Evolutionary conservation across 2,329 filamentous ascomycete genomes (phyloP).

Genomic region (Aspergillus brunneoviolaceus): DNA sequence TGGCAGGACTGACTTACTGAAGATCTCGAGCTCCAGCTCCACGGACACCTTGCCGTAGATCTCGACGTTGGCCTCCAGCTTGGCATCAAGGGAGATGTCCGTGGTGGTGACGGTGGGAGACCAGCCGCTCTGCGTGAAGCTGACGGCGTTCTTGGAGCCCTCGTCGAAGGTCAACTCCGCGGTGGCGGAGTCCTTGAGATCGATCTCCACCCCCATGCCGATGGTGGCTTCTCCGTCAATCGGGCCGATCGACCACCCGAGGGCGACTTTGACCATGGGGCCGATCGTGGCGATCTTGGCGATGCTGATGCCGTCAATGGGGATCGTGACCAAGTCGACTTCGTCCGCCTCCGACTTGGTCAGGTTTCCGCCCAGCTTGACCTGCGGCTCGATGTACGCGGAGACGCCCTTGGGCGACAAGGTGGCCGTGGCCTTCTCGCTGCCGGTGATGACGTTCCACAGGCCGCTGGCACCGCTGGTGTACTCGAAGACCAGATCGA

Average conservation of each 20-base stretch:
- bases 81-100: conserved; percentile 19
- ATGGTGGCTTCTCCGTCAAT: conserved; percentile 22
- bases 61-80: conserved; percentile 14
- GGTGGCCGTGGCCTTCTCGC: conserved; percentile 12
- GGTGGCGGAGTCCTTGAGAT: conserved; percentile 20
- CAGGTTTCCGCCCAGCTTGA: conserved; percentile 22
- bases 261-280: conserved; percentile 19
- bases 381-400: conserved; percentile 16
- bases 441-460: background rate
- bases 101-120: conserved; percentile 8
- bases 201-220: conserved; percentile 18
- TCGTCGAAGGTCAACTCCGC: conserved; percentile 21
- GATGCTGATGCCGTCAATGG: conserved; percentile 23
- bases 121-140: background rate
- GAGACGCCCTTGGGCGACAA: conserved; percentile 19
- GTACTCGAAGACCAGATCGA: background rate
- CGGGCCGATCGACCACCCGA: conserved; percentile 19
- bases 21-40: conserved; percentile 11
- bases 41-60: conserved; percentile 18
- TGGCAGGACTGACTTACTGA: conserved; percentile 11
- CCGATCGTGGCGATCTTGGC: conserved; percentile 21
- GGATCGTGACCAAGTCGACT: conserved; percentile 18
- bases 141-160: conserved; percentile 7
- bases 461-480: background rate
- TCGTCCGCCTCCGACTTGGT: conserved; percentile 15